Percentiles rank a stretch among this genome's conserved stretches.
phyloP scores from a whole-genome alignment of 2,329 filamentous ascomycete genomes.

The Fusarium sp. region DNA sequence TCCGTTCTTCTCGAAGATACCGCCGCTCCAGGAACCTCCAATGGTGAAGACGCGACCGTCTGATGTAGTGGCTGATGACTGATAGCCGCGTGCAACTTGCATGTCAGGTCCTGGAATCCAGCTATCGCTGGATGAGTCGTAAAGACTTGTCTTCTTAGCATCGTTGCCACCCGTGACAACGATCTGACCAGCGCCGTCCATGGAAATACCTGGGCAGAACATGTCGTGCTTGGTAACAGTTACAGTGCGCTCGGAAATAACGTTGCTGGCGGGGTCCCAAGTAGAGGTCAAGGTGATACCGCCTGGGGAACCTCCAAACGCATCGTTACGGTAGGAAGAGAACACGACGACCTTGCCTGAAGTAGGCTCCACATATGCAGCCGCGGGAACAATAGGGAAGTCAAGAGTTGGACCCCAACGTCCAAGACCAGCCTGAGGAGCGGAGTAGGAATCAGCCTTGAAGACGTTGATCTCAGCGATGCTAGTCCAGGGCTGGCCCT shows the following conservation, averaged over 20 bases:
- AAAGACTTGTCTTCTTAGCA: slow-evolving; percentile 61
- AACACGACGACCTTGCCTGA: slow-evolving; percentile 27
- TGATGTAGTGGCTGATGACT: slow-evolving; percentile 19
- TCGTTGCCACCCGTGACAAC: slow-evolving; percentile 67
- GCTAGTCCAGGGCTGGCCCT: slow-evolving; percentile 23
- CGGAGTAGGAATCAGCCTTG: slow-evolving; percentile 8
- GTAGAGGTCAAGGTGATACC: slow-evolving; percentile 19
- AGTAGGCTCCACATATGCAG: slow-evolving; percentile 29
- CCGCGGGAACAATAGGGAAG: slow-evolving; percentile 35
- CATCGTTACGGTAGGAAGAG: slow-evolving; percentile 17
- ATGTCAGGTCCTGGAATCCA: slow-evolving; percentile 30
- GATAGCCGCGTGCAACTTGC: slow-evolving; percentile 22
- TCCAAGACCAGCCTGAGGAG: slow-evolving; percentile 9
- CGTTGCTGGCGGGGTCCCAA: slow-evolving; percentile 11
- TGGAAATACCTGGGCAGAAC: slow-evolving; percentile 68
- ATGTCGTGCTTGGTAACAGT: slow-evolving; percentile 63
- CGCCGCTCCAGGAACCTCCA: slow-evolving; percentile 33
- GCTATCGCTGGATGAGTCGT: slow-evolving; percentile 45
- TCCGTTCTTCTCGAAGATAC: slow-evolving; percentile 16
- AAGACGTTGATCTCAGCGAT: slow-evolving; percentile 37
- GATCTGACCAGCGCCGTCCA: slow-evolving; percentile 61
- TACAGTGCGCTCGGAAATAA: slow-evolving; percentile 33
- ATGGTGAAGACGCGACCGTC: slow-evolving; percentile 28
- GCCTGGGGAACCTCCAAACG: slow-evolving; percentile 6
- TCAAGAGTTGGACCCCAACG: slow-evolving; percentile 30